These are phyloP conservation scores for Trichoderma asperelloides DNA, from an alignment of 495 filamentous ascomycete species.

Conservation along the genomic window DNA sequence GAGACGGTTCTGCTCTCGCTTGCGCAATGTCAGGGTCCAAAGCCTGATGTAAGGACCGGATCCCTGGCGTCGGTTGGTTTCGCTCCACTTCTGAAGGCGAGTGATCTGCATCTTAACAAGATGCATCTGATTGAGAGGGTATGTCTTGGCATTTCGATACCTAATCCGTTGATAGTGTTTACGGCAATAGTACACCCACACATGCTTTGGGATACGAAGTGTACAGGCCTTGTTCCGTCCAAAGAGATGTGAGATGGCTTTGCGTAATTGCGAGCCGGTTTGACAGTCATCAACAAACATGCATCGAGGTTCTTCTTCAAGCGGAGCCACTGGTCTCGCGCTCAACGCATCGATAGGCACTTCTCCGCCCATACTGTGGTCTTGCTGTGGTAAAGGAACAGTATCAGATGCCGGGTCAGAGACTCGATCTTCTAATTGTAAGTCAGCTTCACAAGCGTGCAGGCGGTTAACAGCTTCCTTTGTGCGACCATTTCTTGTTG, in stretches of 20 bases:
- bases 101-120: constrained; percentile 50
- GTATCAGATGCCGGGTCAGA: background rate
- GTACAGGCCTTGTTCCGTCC: constrained; percentile 81
- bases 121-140: constrained; percentile 49
- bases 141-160: constrained; percentile 55
- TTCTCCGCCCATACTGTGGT: background rate
- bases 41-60: constrained; percentile 35
- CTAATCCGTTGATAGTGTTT: constrained; percentile 77
- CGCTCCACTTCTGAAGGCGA: constrained; percentile 52
- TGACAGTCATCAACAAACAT: constrained; percentile 33
- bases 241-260: constrained; percentile 76
- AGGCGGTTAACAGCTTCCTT: background rate
- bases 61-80: constrained; percentile 25
- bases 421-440: background rate
- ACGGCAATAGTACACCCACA: constrained; percentile 68
- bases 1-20: constrained; percentile 42
- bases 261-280: constrained; percentile 49
- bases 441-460: background rate
- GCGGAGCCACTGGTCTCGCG: background rate
- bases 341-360: background rate
- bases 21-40: constrained; percentile 42
- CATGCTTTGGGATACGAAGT: constrained; percentile 49
- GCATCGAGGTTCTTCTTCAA: background rate
- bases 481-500: background rate
- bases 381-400: background rate